A percentile compares a stretch with the other conserved stretches of the same genome.
Evolutionary conservation across 129 eudicot species (phyloP).

Genomic region (Flaveria trinervia): DNA sequence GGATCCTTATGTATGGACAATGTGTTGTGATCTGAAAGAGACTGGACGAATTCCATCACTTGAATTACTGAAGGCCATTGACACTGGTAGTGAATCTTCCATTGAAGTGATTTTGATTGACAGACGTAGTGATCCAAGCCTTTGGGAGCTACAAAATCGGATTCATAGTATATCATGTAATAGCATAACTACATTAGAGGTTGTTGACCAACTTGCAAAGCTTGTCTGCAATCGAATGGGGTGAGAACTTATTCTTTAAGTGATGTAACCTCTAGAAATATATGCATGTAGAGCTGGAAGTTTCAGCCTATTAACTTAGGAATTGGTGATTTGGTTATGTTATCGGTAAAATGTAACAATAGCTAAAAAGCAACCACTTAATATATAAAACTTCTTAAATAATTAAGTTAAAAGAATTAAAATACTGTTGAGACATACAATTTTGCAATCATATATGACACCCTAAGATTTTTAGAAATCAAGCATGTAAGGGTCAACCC

Average conservation of each 20-base stretch:
- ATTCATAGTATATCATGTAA: constrained; percentile 52
- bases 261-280: constrained; percentile 9
- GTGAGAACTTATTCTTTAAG: constrained; percentile 45
- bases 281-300: constrained; percentile 10
- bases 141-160: constrained; percentile 71
- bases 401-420: too few relatives aligned
- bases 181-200: constrained; percentile 62
- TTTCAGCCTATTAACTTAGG: neutral
- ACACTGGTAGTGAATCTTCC: constrained; percentile 48
- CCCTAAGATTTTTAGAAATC: too few relatives aligned
- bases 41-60: constrained; percentile 79
- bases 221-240: constrained; percentile 79
- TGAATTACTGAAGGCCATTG: constrained; percentile 66
- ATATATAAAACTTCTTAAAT: too few relatives aligned
- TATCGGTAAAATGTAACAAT: neutral
- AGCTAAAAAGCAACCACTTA: neutral
- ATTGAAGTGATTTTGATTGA: constrained; percentile 75
- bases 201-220: constrained; percentile 80
- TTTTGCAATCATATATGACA: too few relatives aligned
- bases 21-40: constrained; percentile 73
- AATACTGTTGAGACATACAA: too few relatives aligned
- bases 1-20: constrained; percentile 88
- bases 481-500: too few relatives aligned
- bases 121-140: constrained; percentile 62
- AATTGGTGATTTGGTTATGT: neutral